These are phyloP conservation scores for Solanum sejunctum DNA, from an alignment of 257 asterid genomes.

Conservation along the genomic window DNA sequence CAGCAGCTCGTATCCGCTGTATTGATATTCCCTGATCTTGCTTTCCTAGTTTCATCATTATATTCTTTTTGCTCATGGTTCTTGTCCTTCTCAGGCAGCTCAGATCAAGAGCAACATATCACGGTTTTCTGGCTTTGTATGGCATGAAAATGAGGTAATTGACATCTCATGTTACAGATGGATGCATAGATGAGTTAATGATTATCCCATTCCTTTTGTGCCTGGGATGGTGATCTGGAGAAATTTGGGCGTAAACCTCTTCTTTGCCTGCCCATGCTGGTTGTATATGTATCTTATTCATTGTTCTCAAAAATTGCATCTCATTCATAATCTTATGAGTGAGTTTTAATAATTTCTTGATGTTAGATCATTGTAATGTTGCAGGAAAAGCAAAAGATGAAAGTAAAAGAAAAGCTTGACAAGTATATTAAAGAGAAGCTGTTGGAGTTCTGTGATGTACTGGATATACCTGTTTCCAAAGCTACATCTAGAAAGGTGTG, in stretches of 20 bases:
- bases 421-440: constrained; percentile 79
- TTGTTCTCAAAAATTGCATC: neutral
- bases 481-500: constrained; percentile 67
- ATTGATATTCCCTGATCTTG: neutral
- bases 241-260: neutral
- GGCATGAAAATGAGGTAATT: constrained; percentile 78
- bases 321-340: neutral
- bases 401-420: constrained; percentile 76
- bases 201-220: neutral
- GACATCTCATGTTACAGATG: neutral
- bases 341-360: neutral
- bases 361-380: neutral
- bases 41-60: neutral
- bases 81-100: constrained; percentile 51
- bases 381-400: constrained; percentile 77
- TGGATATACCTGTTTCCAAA: constrained; percentile 60
- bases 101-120: constrained; percentile 63
- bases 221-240: neutral
- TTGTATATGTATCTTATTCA: neutral
- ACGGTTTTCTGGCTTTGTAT: constrained; percentile 86
- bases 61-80: neutral
- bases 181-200: neutral
- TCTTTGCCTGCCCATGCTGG: neutral
- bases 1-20: neutral
- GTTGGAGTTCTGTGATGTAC: constrained; percentile 65